These are phyloP conservation scores for Opeltia flavorubescens DNA, from an alignment of 495 filamentous ascomycete genomes.

Conservation along the genomic window DNA sequence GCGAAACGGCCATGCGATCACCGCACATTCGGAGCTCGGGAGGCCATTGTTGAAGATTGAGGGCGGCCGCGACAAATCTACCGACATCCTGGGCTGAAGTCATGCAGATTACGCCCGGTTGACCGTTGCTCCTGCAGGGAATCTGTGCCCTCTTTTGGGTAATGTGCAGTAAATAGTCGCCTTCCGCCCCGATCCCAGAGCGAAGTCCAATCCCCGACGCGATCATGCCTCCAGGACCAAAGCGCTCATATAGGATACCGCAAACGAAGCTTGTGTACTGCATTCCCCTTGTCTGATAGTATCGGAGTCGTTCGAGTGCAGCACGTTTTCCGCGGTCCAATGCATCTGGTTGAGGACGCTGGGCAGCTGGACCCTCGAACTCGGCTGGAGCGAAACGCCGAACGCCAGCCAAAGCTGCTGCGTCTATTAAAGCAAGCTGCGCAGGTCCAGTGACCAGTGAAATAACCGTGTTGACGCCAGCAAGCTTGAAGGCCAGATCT, in stretches of 20 bases:
- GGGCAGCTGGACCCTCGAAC: slow-evolving; percentile 47
- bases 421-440: slow-evolving; percentile 60
- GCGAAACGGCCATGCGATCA: slow-evolving; percentile 39
- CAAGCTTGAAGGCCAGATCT: slow-evolving; percentile 45
- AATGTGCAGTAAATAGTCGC: slow-evolving; percentile 51
- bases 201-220: slow-evolving; percentile 36
- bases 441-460: slow-evolving; percentile 52
- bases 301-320: slow-evolving; percentile 39
- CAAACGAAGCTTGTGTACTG: slow-evolving; percentile 55
- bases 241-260: slow-evolving; percentile 65
- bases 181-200: slow-evolving; percentile 35
- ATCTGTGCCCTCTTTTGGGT: slow-evolving; percentile 40
- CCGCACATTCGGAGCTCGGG: slow-evolving; percentile 51
- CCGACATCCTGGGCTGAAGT: slow-evolving; percentile 55
- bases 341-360: slow-evolving; percentile 27
- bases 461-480: slow-evolving; percentile 59
- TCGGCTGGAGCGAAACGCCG: slow-evolving; percentile 60
- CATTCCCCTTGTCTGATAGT: slow-evolving; percentile 37
- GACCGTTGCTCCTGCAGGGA: slow-evolving; percentile 32
- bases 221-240: slow-evolving; percentile 47
- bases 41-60: slow-evolving; percentile 49
- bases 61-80: slow-evolving; percentile 46
- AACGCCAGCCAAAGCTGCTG: slow-evolving; percentile 48
- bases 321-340: slow-evolving; percentile 42
- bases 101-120: slow-evolving; percentile 41